Evolutionary conservation across 2,329 filamentous ascomycete species (phyloP).

Genomic region (Fusarium sp.): DNA sequence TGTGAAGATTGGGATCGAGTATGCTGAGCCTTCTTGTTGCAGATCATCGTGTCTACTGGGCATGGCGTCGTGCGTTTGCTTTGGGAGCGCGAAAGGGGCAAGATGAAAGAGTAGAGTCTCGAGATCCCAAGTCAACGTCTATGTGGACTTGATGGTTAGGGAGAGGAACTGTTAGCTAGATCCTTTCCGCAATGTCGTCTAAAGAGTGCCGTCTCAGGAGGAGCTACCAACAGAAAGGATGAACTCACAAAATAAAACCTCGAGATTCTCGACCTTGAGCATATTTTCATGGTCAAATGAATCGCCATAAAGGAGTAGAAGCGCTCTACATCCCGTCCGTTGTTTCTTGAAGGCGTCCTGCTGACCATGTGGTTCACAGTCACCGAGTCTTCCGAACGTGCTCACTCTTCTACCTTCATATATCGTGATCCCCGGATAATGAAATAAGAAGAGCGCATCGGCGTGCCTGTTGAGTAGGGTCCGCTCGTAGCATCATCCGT

Average conservation of each 20-base stretch:
- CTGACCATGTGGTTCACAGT: neutral
- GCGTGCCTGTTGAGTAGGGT: fast-evolving
- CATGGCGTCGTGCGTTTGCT: neutral
- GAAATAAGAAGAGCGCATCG: fast-evolving
- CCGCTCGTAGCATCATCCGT: neutral
- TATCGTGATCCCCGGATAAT: fast-evolving
- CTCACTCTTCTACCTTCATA: neutral
- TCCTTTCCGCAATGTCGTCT: neutral
- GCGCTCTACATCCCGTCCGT: neutral
- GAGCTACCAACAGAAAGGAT: neutral
- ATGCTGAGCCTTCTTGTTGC: neutral
- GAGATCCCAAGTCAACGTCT: fast-evolving
- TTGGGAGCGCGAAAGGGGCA: neutral
- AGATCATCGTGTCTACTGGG: neutral
- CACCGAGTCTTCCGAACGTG: too few species aligned
- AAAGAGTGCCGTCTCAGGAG: neutral
- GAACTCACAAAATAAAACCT: neutral
- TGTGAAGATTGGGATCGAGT: too few species aligned
- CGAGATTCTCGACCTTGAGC: neutral
- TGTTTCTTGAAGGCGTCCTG: neutral
- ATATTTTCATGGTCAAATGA: fast-evolving
- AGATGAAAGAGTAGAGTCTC: neutral
- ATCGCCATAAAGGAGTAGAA: fast-evolving
- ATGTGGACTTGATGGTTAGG: too few species aligned
- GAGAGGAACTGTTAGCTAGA: neutral